Base-by-base conservation (phyloP, 116 monocot species). In the Papilionanthe hybrid region DNA sequence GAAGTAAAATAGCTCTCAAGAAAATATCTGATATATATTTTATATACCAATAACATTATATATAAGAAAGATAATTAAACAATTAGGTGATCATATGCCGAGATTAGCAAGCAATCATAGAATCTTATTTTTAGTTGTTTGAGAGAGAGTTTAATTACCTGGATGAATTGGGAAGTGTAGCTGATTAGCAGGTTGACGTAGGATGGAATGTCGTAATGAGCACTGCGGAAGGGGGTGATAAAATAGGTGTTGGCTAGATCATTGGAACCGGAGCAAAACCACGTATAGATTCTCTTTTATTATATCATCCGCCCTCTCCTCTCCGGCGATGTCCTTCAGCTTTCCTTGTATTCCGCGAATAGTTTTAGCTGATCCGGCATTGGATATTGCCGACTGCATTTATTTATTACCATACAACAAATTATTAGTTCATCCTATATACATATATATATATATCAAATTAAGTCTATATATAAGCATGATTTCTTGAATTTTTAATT, bases 201-300 rank as follows among this genome's bases (percentile, higher is more conserved):
- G 28, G 88, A 83, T 2, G 79, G 50, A 1, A 83, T 48, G 74
- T 88, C 88, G 50, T 85, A 88, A 22, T 78, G 49, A 0, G 69
- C 10, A 22, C 41, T 74, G n/a, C 88, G 79, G 17, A 85, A 85
- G 19, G 85, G 85, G 23, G 83, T 85, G 28, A 78, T 60, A 81
- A 85, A 88, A 58, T 88, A 88, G 5, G 85, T 85, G 78, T 85
- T 88, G 7, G 83, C 85, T 27, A 88, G 9, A 55, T 88, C 88
- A n/a, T 85, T 76, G 41, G 85, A 67, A 20, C 88, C 88, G 1
- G 80, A 75, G 43, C 80, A 77, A n/a, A 30, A 85, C 72, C 9
- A 85, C 6, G 72, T 78, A 88, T 11, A 81, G 4, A 65, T 81
- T 81, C 43, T 72, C 32, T 8, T 80, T 37, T 22, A 88, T 49